Conservation (phyloP, 2,329 filamentous ascomycete genomes). For the Fusarium fracticaudum region DNA sequence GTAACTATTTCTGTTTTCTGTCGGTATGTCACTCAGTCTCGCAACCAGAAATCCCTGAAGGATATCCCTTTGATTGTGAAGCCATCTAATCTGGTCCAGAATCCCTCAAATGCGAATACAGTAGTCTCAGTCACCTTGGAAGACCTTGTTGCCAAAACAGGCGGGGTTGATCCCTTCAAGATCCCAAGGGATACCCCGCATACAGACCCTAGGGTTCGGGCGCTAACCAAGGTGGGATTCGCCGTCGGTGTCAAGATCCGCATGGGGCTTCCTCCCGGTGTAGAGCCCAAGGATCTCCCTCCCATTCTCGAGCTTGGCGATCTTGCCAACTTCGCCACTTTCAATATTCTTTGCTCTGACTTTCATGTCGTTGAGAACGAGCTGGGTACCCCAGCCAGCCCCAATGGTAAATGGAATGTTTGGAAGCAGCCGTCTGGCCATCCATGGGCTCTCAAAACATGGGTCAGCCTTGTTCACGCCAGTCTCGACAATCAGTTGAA, state of each 20-base stretch:
- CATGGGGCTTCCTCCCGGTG: not conserved
- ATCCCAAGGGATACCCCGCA: not conserved
- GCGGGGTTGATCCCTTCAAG: not conserved
- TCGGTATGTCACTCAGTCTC: not conserved
- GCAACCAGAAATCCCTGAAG: not conserved
- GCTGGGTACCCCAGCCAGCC: fast-evolving
- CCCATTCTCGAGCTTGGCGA: not conserved
- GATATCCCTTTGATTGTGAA: fast-evolving
- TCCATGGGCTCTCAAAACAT: not conserved
- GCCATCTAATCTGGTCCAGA: not conserved
- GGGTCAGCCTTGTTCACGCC: not conserved
- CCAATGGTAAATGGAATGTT: not conserved
- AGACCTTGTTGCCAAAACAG: not conserved
- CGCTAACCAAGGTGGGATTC: not conserved
- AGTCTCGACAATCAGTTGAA: not conserved
- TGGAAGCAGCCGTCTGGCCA: not conserved
- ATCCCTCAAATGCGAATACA: not conserved
- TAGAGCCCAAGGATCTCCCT: not conserved
- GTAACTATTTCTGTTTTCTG: not conserved
- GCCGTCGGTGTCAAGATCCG: not conserved
- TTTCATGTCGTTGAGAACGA: not conserved
- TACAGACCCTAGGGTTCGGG: not conserved
- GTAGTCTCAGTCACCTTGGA: not conserved
- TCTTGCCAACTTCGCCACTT: not conserved
- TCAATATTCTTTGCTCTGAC: not conserved